These are phyloP conservation scores for Boletus barrowsii DNA, from an alignment of 768 basidiomycete genomes.

Conservation along the genomic window DNA sequence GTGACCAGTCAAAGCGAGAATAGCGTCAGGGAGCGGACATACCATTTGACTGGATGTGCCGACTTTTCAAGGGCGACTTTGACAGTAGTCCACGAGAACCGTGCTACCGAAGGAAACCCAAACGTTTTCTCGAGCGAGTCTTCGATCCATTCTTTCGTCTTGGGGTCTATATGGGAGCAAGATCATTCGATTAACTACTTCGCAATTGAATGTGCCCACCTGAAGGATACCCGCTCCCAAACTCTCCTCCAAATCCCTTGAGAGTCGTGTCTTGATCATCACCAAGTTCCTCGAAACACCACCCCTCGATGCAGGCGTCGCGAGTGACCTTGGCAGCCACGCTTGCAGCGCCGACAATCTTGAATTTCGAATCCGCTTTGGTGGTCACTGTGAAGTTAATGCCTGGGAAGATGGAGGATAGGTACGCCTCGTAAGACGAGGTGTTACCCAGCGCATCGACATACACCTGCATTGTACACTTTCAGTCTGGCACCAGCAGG, in stretches of 20 bases:
- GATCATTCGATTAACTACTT: not conserved
- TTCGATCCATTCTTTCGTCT: slow-evolving; percentile 85
- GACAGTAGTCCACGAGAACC: slow-evolving; percentile 96
- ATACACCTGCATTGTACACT: slow-evolving; percentile 56
- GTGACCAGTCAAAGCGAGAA: not conserved
- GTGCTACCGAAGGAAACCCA: slow-evolving; percentile 84
- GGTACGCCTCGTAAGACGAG: slow-evolving; percentile 77
- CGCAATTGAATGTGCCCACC: slow-evolving; percentile 40
- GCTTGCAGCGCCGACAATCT: slow-evolving; percentile 95
- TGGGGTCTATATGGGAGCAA: slow-evolving; percentile 64
- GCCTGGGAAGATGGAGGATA: slow-evolving; percentile 77
- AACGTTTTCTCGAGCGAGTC: slow-evolving; percentile 80
- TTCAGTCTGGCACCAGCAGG: not conserved
- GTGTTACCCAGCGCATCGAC: slow-evolving; percentile 94
- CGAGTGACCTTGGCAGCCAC: slow-evolving; percentile 98
- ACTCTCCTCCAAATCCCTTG: slow-evolving; percentile 32
- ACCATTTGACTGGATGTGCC: slow-evolving; percentile 84
- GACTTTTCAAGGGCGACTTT: slow-evolving; percentile 80
- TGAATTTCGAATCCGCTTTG: slow-evolving; percentile 95
- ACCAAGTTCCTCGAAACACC: slow-evolving; percentile 71
- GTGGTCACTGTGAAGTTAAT: slow-evolving; percentile 85
- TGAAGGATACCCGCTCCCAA: slow-evolving; percentile 91
- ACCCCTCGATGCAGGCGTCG: slow-evolving; percentile 84
- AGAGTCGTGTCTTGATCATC: slow-evolving; percentile 1
- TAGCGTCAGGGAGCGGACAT: not conserved